A percentile compares a stretch with the other conserved stretches of the same genome.
phyloP scores from a whole-genome alignment of 805 yeast genomes.

The Candida silvicultrix region DNA sequence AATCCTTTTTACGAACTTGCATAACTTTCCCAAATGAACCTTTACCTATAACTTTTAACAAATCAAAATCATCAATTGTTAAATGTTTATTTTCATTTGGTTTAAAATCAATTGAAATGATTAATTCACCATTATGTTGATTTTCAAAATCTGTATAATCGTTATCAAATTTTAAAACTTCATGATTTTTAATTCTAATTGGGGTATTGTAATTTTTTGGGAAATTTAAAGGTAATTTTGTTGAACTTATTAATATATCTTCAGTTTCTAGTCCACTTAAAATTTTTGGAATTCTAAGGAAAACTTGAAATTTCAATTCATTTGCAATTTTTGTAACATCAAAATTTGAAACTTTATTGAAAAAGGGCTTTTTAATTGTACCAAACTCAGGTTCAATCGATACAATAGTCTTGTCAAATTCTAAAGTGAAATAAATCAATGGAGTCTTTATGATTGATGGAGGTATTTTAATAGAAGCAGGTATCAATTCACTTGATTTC shows the following conservation, averaged over 20 bases:
- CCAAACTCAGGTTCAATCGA: constrained; percentile 84
- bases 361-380: constrained; percentile 67
- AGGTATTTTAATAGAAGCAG: constrained; percentile 51
- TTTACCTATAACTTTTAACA: constrained; percentile 92
- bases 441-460: constrained; percentile 52
- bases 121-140: constrained; percentile 40
- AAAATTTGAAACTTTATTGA: constrained; percentile 86
- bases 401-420: constrained; percentile 91
- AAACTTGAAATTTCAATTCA: constrained; percentile 68
- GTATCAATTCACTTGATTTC: constrained; percentile 29
- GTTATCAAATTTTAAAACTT: constrained; percentile 36
- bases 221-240: constrained; percentile 39
- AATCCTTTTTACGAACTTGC: constrained; percentile 96
- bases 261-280: constrained; percentile 35
- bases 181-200: constrained; percentile 62
- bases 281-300: constrained; percentile 68
- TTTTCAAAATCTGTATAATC: constrained; percentile 17
- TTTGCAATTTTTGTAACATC: constrained; percentile 69
- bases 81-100: constrained; percentile 62
- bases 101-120: constrained; percentile 63
- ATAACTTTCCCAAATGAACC: constrained; percentile 98
- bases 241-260: constrained; percentile 73
- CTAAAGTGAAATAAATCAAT: constrained; percentile 79
- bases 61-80: constrained; percentile 85
- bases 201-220: constrained; percentile 36